Evolutionary conservation across 2,329 filamentous ascomycete genomes (phyloP), one percentile per base, ranked within the genome.

Genomic region (Celoporthe dispersa): DNA sequence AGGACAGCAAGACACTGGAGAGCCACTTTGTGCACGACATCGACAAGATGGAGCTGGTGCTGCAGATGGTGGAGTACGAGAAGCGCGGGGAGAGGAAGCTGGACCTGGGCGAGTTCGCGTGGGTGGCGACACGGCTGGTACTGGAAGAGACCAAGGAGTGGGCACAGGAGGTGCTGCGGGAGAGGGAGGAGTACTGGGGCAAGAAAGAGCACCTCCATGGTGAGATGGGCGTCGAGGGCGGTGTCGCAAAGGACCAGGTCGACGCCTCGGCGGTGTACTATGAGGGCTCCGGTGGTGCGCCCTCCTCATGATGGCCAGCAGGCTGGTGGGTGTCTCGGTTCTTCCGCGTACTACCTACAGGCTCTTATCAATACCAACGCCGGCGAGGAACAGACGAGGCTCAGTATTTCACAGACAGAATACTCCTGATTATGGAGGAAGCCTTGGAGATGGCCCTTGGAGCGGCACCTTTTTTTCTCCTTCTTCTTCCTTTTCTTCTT

Each of bases 21-120:
- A 93, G 92, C 75, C 86, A 90, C 72, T 98, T 95, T 73, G 96
- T 99, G 59, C 96, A 99, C 79, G 96, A 99, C 79, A 89, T 99
- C 70, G 96, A 99, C 82, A 98, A 98, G 89, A 90, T 99, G 80
- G 96, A 99, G 83, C 84, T 99, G 74, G 82, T 99, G 72, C 83
- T 97, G 77, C 96, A 99, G 84, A 98, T 98, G 92, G 84, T 97
- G 39, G 96, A 99, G 81, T 99, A 99, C 78, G 96, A 99, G 87
- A 91, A 92, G 76, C 82, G 86, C 16, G 85, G 88, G 64, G 81
- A 90, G 68, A 88, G 88, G 37, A 81, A 83, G 73, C 80, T 94
- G 53, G 94, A 98, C 79, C 83, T 99, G 65, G 89, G 91, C 66
- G 96, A 99, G 82, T 98, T 99, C 75, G 87, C 89, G 0, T 91